Evolutionary conservation across 2,329 filamentous ascomycete species (phyloP), one percentile per base, ranked within the genome.

Genomic region (Stenocarpella maydis): DNA sequence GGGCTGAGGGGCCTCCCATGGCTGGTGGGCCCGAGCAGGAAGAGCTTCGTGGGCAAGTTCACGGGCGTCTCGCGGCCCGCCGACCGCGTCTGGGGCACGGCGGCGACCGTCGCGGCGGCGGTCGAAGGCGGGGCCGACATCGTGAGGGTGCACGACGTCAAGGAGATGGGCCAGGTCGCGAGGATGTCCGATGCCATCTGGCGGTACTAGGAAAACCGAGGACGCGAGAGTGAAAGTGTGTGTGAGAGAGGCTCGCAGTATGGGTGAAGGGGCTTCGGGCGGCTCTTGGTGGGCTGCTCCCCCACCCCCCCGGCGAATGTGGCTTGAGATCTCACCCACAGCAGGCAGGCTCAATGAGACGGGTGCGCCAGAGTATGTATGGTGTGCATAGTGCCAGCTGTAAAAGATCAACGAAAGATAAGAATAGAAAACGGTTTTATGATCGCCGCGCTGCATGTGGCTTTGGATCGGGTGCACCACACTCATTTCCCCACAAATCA

Each of bases 181-280:
- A 91, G 87, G 77, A 95, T 98, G 90, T 89, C 93, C 10, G 95
- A 98, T 86, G 95, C 94, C n/a, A 94, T 98, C 67, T 97, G 93
- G 88, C 86, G 93, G 74, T 82, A 82, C 49, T 82, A 12, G 26
- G 21, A 4, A 26, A 24, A 45, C 10, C 17, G 19, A 9, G 21
- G 21, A n/a, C n/a, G n/a, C n/a, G n/a, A n/a, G n/a, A n/a, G 34
- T 37, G 34, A 2, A 10, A 9, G 34, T 7, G 2, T 28, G 50
- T 54, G 50, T 66, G 58, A 9, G 58, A 47, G 58, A 47, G 41
- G 24, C n/a, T 15, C 19, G 15, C 12, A 12, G n/a, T 8, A 47
- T 24, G 15, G n/a, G 43, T 43, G 7, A 45, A n/a, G 39, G 58
- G 58, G 12, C 10, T 19, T 12, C 26, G 12, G 58, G 24, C 24